A percentile compares a stretch with the other conserved stretches of the same genome.
Conservation (phyloP, 768 basidiomycete species). For the Dacryopinax primogenitus region DNA sequence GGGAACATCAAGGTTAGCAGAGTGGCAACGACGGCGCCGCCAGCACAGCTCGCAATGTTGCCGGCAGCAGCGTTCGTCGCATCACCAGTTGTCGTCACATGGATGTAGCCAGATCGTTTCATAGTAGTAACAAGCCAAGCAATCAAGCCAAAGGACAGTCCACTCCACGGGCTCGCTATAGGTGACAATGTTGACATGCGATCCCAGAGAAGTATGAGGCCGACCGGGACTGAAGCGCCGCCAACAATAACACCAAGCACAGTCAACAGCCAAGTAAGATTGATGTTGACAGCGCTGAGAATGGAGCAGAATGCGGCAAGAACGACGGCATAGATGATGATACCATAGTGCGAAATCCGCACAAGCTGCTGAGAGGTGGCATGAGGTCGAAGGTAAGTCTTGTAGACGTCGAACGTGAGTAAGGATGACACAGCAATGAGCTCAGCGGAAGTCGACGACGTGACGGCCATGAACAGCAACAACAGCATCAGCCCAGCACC, state of each 20-base stretch:
- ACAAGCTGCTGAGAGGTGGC: conserved; percentile 21
- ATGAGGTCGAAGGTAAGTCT: conserved; percentile 31
- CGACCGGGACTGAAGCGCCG: conserved; percentile 22
- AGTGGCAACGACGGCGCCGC: conserved; percentile 21
- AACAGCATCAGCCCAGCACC: conserved; percentile 36
- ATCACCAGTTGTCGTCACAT: conserved; percentile 21
- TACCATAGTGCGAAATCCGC: conserved; percentile 17
- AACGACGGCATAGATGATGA: conserved; percentile 23
- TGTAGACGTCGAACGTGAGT: conserved; percentile 26
- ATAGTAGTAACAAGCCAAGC: conserved; percentile 24
- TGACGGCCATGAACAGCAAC: conserved; percentile 41
- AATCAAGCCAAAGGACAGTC: conserved; percentile 22
- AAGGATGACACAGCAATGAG: conserved; percentile 34
- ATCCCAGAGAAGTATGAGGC: conserved; percentile 19
- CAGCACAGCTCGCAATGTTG: conserved; percentile 22
- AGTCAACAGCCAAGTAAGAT: conserved; percentile 25
- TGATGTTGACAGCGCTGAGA: conserved; percentile 22
- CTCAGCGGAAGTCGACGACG: conserved; percentile 36
- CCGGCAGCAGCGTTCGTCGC: conserved; percentile 24
- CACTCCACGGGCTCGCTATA: conserved; percentile 22
- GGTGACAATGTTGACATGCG: conserved; percentile 20
- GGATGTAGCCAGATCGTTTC: conserved; percentile 18
- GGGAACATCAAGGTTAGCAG: conserved; percentile 22
- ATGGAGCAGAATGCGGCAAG: conserved; percentile 23
- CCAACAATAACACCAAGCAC: conserved; percentile 22